Evolutionary conservation across 495 filamentous ascomycete species (phyloP).

Genomic region (Aspergillus nidulans): DNA sequence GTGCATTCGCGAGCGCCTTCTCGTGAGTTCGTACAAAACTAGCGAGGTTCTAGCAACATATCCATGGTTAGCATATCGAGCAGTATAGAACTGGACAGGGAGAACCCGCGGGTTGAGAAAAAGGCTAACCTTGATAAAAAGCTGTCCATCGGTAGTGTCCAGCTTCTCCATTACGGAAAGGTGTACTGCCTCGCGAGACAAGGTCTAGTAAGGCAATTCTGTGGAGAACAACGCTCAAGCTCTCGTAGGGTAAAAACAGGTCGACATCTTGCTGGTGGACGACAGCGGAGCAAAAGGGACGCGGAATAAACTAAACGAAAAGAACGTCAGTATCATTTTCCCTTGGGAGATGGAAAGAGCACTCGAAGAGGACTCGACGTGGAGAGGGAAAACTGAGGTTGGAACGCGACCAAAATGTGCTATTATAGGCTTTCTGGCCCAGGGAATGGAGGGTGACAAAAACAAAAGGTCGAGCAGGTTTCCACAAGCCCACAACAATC

Average conservation of each 20-base stretch:
- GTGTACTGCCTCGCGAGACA: slow-evolving; percentile 23
- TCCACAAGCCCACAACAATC: slow-evolving; percentile 9
- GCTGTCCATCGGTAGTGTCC: slow-evolving; percentile 77
- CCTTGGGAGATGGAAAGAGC: too few relatives aligned
- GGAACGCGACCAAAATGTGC: neutral
- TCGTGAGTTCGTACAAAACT: slow-evolving; percentile 96
- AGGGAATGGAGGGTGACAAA: slow-evolving; percentile 5
- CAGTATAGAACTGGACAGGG: neutral
- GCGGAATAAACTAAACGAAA: slow-evolving; percentile 7
- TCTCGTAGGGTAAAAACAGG: slow-evolving; percentile 23
- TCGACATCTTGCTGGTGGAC: slow-evolving; percentile 41
- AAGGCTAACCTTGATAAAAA: slow-evolving; percentile 72
- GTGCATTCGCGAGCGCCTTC: slow-evolving; percentile 91
- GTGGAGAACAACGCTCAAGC: slow-evolving; percentile 37
- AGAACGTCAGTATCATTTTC: slow-evolving; percentile 2
- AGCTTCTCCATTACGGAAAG: slow-evolving; percentile 47
- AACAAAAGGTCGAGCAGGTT: slow-evolving; percentile 14
- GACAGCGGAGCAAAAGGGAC: slow-evolving; percentile 15
- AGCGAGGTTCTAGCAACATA: slow-evolving; percentile 68
- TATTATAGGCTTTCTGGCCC: neutral
- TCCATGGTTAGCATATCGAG: slow-evolving; percentile 8
- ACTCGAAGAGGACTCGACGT: neutral
- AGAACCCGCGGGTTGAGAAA: neutral
- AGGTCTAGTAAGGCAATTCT: slow-evolving; percentile 29
- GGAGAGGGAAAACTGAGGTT: neutral